phyloP scores from a whole-genome alignment of 2,329 filamentous ascomycete species.

The Arthrobotrys conoides region DNA sequence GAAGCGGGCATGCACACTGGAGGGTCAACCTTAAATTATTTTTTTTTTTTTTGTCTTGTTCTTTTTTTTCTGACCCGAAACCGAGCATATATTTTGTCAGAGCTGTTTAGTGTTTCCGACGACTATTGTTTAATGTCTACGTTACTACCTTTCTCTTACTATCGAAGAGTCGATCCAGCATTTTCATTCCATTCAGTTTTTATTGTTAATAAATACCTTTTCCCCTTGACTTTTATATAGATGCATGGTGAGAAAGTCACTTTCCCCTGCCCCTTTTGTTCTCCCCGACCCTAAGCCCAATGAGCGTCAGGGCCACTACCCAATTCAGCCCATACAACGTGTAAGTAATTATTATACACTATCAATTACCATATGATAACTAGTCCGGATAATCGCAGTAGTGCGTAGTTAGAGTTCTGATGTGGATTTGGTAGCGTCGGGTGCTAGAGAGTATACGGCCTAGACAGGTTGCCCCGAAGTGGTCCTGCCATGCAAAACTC shows the following conservation, averaged over 20 bases:
- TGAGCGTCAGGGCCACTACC: too few species aligned
- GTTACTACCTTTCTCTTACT: neutral
- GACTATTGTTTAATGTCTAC: slow-evolving; percentile 26
- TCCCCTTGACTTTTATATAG: neutral
- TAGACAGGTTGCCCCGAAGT: neutral
- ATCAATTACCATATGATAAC: too few species aligned
- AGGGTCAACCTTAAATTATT: neutral
- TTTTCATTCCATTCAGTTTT: neutral
- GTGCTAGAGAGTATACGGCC: slow-evolving; percentile 2
- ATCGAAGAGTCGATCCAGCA: neutral
- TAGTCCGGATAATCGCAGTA: neutral
- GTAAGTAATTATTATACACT: too few species aligned
- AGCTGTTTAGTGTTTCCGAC: slow-evolving; percentile 10
- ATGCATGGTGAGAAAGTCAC: neutral
- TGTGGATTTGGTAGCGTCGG: too few species aligned
- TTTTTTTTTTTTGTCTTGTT: neutral
- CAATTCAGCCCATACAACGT: too few species aligned
- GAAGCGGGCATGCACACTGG: slow-evolving; percentile 22
- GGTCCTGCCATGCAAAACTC: neutral
- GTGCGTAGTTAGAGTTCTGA: too few species aligned
- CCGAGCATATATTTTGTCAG: neutral
- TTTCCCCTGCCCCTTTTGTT: too few species aligned
- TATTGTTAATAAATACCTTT: neutral
- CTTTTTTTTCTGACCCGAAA: neutral
- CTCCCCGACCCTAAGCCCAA: too few species aligned